These are phyloP conservation scores for Termitomyces sp. DNA, from an alignment of 768 basidiomycete genomes.

Conservation along the genomic window DNA sequence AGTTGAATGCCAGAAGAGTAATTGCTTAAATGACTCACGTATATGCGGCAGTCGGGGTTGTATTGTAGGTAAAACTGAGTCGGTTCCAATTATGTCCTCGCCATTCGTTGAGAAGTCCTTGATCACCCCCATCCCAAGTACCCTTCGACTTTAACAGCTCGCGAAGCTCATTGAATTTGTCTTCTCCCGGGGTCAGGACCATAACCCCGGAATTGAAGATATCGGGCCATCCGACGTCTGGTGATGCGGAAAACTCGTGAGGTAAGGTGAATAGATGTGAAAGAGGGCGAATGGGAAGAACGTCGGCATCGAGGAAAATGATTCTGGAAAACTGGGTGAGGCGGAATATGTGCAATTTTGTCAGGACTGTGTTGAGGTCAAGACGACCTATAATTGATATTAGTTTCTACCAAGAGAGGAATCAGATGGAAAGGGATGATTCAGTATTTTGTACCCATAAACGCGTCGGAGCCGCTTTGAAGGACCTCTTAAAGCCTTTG, in stretches of 20 bases:
- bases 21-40: slow-evolving; percentile 53
- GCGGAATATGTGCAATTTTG: slow-evolving; percentile 95
- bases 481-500: neutral
- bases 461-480: slow-evolving; percentile 4
- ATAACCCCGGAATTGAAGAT: slow-evolving; percentile 98
- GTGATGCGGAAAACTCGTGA: slow-evolving; percentile 85
- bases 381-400: slow-evolving; percentile 65
- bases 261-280: slow-evolving; percentile 87
- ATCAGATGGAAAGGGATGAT: neutral
- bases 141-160: slow-evolving; percentile 72
- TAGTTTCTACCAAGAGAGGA: neutral
- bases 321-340: slow-evolving; percentile 81
- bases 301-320: slow-evolving; percentile 90
- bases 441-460: neutral
- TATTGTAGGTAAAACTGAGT: slow-evolving; percentile 97
- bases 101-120: slow-evolving; percentile 97
- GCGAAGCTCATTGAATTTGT: slow-evolving; percentile 74
- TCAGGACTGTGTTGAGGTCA: slow-evolving; percentile 89
- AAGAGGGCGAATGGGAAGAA: slow-evolving; percentile 82
- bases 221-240: slow-evolving; percentile 99
- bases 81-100: slow-evolving; percentile 81
- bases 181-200: slow-evolving; percentile 75
- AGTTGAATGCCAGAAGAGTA: slow-evolving; percentile 17
- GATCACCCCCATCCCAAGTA: slow-evolving; percentile 98
- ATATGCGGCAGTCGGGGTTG: slow-evolving; percentile 95